Conservation (phyloP, 495 filamentous ascomycete genomes). For the Penicillium cataractarum region DNA sequence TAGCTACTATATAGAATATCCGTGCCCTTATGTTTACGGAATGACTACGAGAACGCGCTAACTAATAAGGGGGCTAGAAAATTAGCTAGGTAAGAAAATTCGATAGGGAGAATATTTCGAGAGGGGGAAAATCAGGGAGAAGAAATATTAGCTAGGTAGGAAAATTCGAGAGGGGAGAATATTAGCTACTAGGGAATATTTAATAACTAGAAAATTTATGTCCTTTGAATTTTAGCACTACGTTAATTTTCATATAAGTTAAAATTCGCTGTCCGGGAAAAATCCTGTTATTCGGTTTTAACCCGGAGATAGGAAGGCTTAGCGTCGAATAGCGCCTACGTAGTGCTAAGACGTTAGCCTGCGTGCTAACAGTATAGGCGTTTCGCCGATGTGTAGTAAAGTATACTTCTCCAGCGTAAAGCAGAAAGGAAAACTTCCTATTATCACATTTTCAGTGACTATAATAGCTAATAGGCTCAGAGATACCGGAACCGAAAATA, state of each 20-base stretch:
- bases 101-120: background rate
- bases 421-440: background rate
- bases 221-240: background rate
- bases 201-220: background rate
- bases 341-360: background rate
- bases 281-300: background rate
- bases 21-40: too few species aligned
- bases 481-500: too few species aligned
- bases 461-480: too few species aligned
- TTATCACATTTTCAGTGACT: background rate
- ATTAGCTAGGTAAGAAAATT: background rate
- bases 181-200: conserved; percentile 1
- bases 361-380: background rate
- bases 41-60: background rate
- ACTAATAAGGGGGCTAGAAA: background rate
- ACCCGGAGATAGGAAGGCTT: background rate
- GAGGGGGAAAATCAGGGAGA: background rate
- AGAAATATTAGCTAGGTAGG: background rate
- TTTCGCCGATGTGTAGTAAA: background rate
- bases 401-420: background rate
- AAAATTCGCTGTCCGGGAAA: background rate
- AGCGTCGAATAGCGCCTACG: background rate
- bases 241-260: background rate
- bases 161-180: background rate
- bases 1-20: too few species aligned